Percentiles rank a stretch among this genome's conserved stretches.
These are phyloP conservation scores for Aschersonia sp. DNA, from an alignment of 2,329 filamentous ascomycete genomes.

Conservation along the genomic window DNA sequence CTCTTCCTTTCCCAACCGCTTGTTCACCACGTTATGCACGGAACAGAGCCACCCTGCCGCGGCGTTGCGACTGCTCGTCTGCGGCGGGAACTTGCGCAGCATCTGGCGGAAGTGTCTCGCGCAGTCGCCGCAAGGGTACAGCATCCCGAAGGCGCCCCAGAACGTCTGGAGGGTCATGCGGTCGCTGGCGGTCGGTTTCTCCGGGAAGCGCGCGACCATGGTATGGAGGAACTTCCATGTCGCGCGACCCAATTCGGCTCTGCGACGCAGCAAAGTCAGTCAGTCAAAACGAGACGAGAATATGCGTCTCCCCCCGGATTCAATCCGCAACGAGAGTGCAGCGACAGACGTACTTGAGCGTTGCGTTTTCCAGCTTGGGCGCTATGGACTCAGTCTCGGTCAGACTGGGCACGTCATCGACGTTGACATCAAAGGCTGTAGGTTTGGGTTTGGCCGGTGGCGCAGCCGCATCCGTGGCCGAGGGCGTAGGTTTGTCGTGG, in stretches of 20 bases:
- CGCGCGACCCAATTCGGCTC: slow-evolving; percentile 51
- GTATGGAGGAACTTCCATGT: slow-evolving; percentile 60
- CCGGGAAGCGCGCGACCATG: slow-evolving; percentile 56
- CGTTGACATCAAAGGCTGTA: slow-evolving; percentile 19
- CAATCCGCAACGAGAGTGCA: not conserved
- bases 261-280: slow-evolving; percentile 10
- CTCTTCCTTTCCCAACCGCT: slow-evolving; percentile 42
- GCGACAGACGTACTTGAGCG: slow-evolving; percentile 46
- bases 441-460: slow-evolving; percentile 9
- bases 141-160: slow-evolving; percentile 50
- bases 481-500: not conserved
- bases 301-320: no score
- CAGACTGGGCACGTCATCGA: slow-evolving; percentile 30
- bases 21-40: slow-evolving; percentile 54
- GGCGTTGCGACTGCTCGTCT: slow-evolving; percentile 47
- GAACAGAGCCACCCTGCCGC: slow-evolving; percentile 56
- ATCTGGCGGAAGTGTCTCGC: slow-evolving; percentile 52
- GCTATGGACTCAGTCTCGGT: slow-evolving; percentile 60
- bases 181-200: slow-evolving; percentile 48
- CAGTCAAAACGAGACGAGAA: slow-evolving; percentile 3
- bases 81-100: slow-evolving; percentile 47
- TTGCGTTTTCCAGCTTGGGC: slow-evolving; percentile 71
- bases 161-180: slow-evolving; percentile 48
- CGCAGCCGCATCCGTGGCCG: not conserved
- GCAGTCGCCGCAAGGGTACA: slow-evolving; percentile 60